Percentiles rank a stretch among this genome's conserved stretches.
These are phyloP conservation scores for Camellia lanceoleosa DNA, from an alignment of 148 eudicot species.

Conservation along the genomic window DNA sequence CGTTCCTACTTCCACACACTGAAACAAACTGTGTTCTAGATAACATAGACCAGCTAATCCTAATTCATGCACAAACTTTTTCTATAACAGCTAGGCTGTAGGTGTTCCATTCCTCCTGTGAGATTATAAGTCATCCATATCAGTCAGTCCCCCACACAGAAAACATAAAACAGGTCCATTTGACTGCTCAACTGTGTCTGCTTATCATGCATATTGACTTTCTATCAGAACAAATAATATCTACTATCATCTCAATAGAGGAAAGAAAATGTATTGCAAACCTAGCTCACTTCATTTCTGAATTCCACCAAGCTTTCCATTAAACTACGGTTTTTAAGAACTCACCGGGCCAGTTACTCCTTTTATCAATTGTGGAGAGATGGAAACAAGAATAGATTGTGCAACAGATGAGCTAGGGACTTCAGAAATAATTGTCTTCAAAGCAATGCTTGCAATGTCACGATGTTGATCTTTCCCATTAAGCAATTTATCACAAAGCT, in stretches of 20 bases:
- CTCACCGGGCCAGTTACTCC: slow-evolving; percentile 81
- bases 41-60: slow-evolving; percentile 1
- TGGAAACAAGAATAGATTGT: slow-evolving; percentile 67
- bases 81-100: neutral
- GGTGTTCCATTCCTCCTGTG: slow-evolving; percentile 12
- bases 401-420: slow-evolving; percentile 61
- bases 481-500: slow-evolving; percentile 78
- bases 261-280: neutral
- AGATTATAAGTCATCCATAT: neutral
- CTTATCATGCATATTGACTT: neutral
- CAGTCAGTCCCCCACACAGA: neutral
- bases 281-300: neutral
- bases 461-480: slow-evolving; percentile 92
- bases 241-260: neutral
- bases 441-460: slow-evolving; percentile 95
- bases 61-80: neutral
- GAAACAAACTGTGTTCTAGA: too few species aligned
- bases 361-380: slow-evolving; percentile 67
- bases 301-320: neutral
- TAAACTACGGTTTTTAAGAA: slow-evolving; percentile 10
- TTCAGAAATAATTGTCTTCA: slow-evolving; percentile 95
- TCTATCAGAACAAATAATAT: neutral
- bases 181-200: neutral
- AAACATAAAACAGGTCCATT: neutral
- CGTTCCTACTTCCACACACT: too few species aligned